Conservation (phyloP, 1,139 yeast genomes). For the Hanseniaspora sp. region DNA sequence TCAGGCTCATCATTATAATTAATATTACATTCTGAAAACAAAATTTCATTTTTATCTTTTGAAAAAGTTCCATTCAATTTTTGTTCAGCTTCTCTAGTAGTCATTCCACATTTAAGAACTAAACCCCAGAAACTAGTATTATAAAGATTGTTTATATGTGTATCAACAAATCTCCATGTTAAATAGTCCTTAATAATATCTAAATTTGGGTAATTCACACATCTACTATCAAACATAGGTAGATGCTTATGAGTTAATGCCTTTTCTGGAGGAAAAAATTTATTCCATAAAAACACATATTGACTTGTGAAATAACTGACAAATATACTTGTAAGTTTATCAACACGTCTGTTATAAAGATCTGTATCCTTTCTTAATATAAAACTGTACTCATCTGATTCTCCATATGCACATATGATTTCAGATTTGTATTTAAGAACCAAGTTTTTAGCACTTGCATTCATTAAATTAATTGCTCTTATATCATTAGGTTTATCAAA, state of each 20-base stretch:
- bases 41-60: constrained; percentile 75
- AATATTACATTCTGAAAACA: constrained; percentile 65
- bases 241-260: constrained; percentile 36
- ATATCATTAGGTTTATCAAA: constrained; percentile 83
- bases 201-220: constrained; percentile 68
- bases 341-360: constrained; percentile 69
- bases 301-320: constrained; percentile 72
- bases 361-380: constrained; percentile 50
- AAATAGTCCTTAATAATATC: constrained; percentile 64
- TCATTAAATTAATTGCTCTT: constrained; percentile 68
- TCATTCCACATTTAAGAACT: constrained; percentile 56
- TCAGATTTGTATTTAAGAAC: constrained; percentile 48
- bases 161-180: constrained; percentile 93
- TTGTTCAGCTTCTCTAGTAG: constrained; percentile 70
- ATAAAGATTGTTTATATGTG: constrained; percentile 88
- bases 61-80: constrained; percentile 59
- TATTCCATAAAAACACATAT: constrained; percentile 58
- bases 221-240: constrained; percentile 87
- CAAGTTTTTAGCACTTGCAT: constrained; percentile 59
- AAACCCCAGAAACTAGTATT: constrained; percentile 89
- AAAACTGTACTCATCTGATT: constrained; percentile 88
- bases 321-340: constrained; percentile 67
- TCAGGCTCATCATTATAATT: constrained; percentile 88
- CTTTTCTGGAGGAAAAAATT: constrained; percentile 39
- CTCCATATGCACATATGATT: constrained; percentile 76